Base-by-base conservation (phyloP, 148 eudicot species). In the Bassia scoparia region DNA sequence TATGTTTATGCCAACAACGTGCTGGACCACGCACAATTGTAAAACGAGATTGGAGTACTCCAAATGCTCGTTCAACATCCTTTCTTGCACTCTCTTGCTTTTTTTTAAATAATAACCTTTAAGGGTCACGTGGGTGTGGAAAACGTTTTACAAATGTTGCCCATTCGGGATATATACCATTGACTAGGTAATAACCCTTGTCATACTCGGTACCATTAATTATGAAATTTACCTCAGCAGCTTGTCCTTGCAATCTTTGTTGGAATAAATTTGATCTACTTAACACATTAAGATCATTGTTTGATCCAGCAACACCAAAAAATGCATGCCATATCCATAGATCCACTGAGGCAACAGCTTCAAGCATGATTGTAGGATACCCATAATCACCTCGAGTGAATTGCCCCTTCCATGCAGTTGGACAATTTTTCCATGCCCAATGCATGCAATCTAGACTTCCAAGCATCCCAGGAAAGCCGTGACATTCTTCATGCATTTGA, bases 321-420 rank as follows among this genome's bases (percentile, higher is more conserved):
- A 27, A 66, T 14, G 72, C 71, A 67, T 75, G 72, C 58, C 79
- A 69, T 38, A 70, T 77, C 75, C 69, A 77, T 7, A 77, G 61
- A 63, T 77, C 69, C 17, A 18, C 21, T 7, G 43, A 77, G 34
- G 74, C 74, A 13, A 69, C 63, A 17, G 53, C 70, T 61, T 77
- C 69, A 56, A 77, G 48, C 46, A 70, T 62, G 7, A 62, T n/a
- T 0, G 64, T 65, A 3, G 50, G 15, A 2, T 52, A 35, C 0
- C 71, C 61, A 11, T 46, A 12, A 6, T 29, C 44, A 18, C 69
- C 46, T 74, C 48, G 13, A 11, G 34, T n/a, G 20, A 31, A 52
- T 52, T 50, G 43, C n/a, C 29, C 61, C 44, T 31, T 26, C 12
- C 60, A 69, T 17, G 41, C 62, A 2, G 21, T 56, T 26, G 65